Evolutionary conservation across 2,329 filamentous ascomycete species (phyloP).

Genomic region (Bipolaris victoriae): DNA sequence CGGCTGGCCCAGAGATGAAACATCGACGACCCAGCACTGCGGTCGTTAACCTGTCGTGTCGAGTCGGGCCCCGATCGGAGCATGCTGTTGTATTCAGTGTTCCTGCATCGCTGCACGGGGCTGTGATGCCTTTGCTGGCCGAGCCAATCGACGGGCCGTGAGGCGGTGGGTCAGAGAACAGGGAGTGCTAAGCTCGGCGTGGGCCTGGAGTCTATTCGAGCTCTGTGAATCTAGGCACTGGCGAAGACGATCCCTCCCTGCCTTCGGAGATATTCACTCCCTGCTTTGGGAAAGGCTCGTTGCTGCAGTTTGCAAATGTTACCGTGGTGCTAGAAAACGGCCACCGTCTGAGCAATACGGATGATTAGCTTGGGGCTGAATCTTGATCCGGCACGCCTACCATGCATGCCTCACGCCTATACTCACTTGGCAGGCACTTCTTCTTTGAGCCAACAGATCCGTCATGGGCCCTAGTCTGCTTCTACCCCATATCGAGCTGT

Average conservation of each 20-base stretch:
- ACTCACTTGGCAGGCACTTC: slow-evolving; percentile 46
- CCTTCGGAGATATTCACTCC: slow-evolving; percentile 50
- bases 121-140: slow-evolving; percentile 39
- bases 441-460: slow-evolving; percentile 51
- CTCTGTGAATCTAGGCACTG: slow-evolving; percentile 45
- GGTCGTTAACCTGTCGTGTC: slow-evolving; percentile 46
- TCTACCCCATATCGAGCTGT: slow-evolving; percentile 47
- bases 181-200: slow-evolving; percentile 49
- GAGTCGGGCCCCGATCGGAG: slow-evolving; percentile 42
- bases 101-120: slow-evolving; percentile 52
- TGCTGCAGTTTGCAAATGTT: slow-evolving; percentile 57
- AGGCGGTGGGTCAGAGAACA: slow-evolving; percentile 33
- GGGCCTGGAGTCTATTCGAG: slow-evolving; percentile 43
- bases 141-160: slow-evolving; percentile 38
- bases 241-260: slow-evolving; percentile 48
- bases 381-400: slow-evolving; percentile 48
- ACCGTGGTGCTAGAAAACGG: slow-evolving; percentile 53
- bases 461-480: slow-evolving; percentile 36
- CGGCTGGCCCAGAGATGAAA: slow-evolving; percentile 48
- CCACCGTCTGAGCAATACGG: slow-evolving; percentile 55
- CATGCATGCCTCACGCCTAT: slow-evolving; percentile 43
- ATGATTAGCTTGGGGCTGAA: slow-evolving; percentile 54
- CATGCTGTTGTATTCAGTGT: slow-evolving; percentile 49
- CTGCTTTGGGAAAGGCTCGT: slow-evolving; percentile 52
- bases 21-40: slow-evolving; percentile 41